Percentiles rank a stretch among this genome's conserved stretches.
These are phyloP conservation scores for Fusarium armeniacum DNA, from an alignment of 2,329 filamentous ascomycete genomes.

Conservation along the genomic window DNA sequence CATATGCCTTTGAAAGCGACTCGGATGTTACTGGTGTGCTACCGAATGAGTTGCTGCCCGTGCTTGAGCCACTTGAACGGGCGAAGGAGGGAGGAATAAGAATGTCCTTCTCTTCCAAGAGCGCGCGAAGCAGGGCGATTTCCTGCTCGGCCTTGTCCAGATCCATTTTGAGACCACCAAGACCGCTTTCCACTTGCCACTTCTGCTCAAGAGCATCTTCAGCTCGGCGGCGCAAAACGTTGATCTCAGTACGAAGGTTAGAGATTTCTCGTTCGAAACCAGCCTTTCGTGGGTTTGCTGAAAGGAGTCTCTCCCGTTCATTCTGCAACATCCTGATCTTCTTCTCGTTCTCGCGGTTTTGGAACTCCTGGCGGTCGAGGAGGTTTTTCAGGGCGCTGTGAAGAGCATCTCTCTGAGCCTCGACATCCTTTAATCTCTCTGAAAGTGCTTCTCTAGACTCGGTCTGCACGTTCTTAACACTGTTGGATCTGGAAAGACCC, in stretches of 20 bases:
- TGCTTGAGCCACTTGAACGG: slow-evolving; percentile 57
- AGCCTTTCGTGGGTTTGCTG: slow-evolving; percentile 76
- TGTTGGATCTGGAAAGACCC: slow-evolving; percentile 71
- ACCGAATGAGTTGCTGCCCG: slow-evolving; percentile 51
- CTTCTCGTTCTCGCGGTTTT: slow-evolving; percentile 87
- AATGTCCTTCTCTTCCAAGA: slow-evolving; percentile 88
- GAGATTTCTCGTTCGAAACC: slow-evolving; percentile 89
- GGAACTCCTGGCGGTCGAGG: slow-evolving; percentile 85
- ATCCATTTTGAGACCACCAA: slow-evolving; percentile 93
- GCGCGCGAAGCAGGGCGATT: slow-evolving; percentile 81
- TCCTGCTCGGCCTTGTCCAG: slow-evolving; percentile 95
- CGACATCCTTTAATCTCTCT: slow-evolving; percentile 90
- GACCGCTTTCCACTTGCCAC: slow-evolving; percentile 93
- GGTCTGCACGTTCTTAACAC: slow-evolving; percentile 62
- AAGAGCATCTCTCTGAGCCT: slow-evolving; percentile 92
- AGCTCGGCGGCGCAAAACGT: slow-evolving; percentile 83
- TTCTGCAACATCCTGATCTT: slow-evolving; percentile 81
- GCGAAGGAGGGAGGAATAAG: slow-evolving; percentile 74
- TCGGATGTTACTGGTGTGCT: slow-evolving; percentile 72
- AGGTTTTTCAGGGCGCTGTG: slow-evolving; percentile 89
- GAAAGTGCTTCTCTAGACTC: slow-evolving; percentile 78
- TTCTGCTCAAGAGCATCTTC: slow-evolving; percentile 97
- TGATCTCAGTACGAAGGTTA: slow-evolving; percentile 85
- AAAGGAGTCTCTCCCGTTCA: slow-evolving; percentile 81
- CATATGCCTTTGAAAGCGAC: slow-evolving; percentile 80